Evolutionary conservation across 495 filamentous ascomycete genomes (phyloP).

Genomic region (Apiosordaria backusii): DNA sequence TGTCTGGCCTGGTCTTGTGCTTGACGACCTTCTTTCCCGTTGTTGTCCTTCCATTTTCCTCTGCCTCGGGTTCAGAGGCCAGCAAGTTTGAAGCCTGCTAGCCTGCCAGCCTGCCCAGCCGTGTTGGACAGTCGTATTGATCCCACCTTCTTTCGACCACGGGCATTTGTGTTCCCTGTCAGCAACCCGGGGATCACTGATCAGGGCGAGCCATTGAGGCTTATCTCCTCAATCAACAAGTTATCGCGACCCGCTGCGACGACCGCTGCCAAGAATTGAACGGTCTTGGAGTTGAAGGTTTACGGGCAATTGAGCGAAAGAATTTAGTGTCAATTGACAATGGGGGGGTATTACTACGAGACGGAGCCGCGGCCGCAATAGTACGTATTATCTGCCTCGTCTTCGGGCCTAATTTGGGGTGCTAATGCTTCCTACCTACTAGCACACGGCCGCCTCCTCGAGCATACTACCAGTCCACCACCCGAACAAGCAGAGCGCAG

Average conservation of each 20-base stretch:
- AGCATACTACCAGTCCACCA: not conserved
- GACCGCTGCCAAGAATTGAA: too few species aligned
- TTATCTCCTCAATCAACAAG: not conserved
- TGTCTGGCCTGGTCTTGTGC: not conserved
- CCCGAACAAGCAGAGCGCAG: not conserved
- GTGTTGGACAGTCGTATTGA: too few species aligned
- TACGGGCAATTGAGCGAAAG: not conserved
- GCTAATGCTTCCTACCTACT: not conserved
- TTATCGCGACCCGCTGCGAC: too few species aligned
- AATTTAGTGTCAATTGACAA: not conserved
- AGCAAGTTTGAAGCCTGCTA: not conserved
- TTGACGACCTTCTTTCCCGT: not conserved
- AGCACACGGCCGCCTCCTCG: conserved; percentile 6
- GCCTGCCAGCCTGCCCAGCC: too few species aligned
- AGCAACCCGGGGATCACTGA: too few species aligned
- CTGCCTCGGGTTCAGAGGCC: too few species aligned
- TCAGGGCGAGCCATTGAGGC: not conserved
- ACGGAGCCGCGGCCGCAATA: conserved; percentile 7
- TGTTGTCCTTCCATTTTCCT: not conserved
- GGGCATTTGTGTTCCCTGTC: too few species aligned
- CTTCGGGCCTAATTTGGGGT: not conserved
- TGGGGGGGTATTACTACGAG: conserved; percentile 10
- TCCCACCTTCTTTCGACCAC: too few species aligned
- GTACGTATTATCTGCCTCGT: conserved; percentile 6
- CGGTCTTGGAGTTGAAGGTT: too few species aligned